A percentile compares a stretch with the other conserved stretches of the same genome.
phyloP scores from a whole-genome alignment of 2,329 filamentous ascomycete genomes.

The Didymellaceae sp. region DNA sequence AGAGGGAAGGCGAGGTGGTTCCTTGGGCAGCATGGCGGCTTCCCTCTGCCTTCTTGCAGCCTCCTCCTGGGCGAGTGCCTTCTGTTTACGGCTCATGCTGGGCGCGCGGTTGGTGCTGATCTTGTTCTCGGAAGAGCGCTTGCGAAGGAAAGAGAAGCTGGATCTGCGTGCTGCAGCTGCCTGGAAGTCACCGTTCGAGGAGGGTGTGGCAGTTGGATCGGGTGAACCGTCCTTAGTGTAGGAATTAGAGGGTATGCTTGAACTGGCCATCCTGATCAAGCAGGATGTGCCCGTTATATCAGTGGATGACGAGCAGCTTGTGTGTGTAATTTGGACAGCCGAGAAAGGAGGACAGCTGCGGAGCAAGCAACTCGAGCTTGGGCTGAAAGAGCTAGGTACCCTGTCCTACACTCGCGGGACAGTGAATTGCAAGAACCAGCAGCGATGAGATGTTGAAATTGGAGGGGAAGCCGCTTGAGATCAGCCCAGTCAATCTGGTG shows the following conservation, averaged over 20 bases:
- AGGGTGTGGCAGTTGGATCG: conserved; percentile 29
- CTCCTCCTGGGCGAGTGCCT: conserved; percentile 58
- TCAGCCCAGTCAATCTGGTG: conserved; percentile 12
- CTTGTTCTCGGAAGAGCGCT: conserved; percentile 16
- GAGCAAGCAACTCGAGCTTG: conserved; percentile 22
- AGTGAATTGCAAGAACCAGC: conserved; percentile 8
- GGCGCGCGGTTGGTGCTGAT: conserved; percentile 12
- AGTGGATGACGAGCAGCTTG: conserved; percentile 18
- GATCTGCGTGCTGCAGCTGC: conserved; percentile 16
- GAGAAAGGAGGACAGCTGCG: conserved; percentile 30
- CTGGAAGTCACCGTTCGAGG: conserved; percentile 15
- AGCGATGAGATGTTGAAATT: conserved; percentile 24
- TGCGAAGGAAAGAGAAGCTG: conserved; percentile 19
- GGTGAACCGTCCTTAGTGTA: conserved; percentile 36
- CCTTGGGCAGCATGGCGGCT: conserved; percentile 61
- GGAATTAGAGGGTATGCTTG: conserved; percentile 21
- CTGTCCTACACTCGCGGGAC: conserved; percentile 16
- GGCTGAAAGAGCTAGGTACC: conserved; percentile 17
- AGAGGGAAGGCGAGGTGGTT: conserved; percentile 65
- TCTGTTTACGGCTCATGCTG: conserved; percentile 64
- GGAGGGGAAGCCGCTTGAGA: conserved; percentile 27
- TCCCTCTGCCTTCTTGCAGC: conserved; percentile 63
- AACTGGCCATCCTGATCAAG: conserved; percentile 37
- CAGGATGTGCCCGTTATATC: conserved; percentile 34
- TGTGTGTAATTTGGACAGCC: conserved; percentile 36